Conservation (phyloP, 1,284 basidiomycete species). For the Clitocybe nebularis region DNA sequence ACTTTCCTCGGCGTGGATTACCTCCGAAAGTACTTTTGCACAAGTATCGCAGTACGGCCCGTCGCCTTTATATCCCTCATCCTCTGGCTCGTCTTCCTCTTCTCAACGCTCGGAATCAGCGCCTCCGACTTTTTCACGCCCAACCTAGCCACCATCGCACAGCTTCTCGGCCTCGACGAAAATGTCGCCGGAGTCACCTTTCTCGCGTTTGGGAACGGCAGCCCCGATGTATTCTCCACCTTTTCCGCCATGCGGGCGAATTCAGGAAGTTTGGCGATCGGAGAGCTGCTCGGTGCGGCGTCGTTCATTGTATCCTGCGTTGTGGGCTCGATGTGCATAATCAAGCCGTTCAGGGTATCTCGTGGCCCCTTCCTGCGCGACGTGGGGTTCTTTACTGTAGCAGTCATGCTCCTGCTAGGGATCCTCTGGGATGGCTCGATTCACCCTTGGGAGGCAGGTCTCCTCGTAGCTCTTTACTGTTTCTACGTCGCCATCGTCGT, state of each 20-base stretch:
- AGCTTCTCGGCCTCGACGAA: constrained; percentile 80
- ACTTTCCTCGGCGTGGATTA: constrained; percentile 73
- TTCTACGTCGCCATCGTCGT: constrained; percentile 80
- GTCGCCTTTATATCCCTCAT: constrained; percentile 59
- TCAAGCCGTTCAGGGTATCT: constrained; percentile 87
- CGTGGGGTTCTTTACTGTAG: constrained; percentile 87
- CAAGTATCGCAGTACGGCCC: constrained; percentile 48
- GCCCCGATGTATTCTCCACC: constrained; percentile 91
- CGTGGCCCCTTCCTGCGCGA: constrained; percentile 85
- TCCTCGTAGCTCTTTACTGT: constrained; percentile 75
- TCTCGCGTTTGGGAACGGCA: constrained; percentile 91
- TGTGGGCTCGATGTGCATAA: constrained; percentile 93
- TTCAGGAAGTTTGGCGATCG: constrained; percentile 88
- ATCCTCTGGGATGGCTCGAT: constrained; percentile 83
- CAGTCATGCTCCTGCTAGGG: constrained; percentile 69
- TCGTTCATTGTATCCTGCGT: constrained; percentile 96
- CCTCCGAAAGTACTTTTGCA: constrained; percentile 66
- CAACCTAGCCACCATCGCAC: constrained; percentile 84
- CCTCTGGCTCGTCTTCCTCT: constrained; percentile 80
- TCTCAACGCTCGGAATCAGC: constrained; percentile 87
- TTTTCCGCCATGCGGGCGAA: constrained; percentile 88
- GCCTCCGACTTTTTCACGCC: constrained; percentile 96
- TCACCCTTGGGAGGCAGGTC: constrained; percentile 67
- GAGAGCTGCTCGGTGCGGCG: constrained; percentile 93
- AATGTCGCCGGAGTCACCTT: constrained; percentile 92